Percentiles rank a stretch among this genome's conserved stretches.
These are phyloP conservation scores for Cladosporium velox DNA, from an alignment of 2,329 filamentous ascomycete species.

Conservation along the genomic window DNA sequence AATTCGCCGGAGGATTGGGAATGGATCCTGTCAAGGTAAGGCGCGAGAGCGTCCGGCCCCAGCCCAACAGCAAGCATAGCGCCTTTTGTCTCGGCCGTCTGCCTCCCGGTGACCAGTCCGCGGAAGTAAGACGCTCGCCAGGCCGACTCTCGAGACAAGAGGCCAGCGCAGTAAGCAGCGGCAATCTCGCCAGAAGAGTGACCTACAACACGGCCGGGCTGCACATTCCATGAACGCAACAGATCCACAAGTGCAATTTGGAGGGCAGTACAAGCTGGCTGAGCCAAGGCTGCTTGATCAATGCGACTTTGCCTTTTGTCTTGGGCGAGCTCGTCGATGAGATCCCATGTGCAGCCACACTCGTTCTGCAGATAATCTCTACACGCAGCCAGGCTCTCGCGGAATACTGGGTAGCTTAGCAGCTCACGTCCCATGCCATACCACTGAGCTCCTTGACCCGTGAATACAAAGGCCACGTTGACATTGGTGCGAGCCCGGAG, in stretches of 20 bases:
- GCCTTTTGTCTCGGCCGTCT: slow-evolving; percentile 26
- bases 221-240: slow-evolving; percentile 25
- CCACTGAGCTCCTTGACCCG: slow-evolving; percentile 30
- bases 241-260: slow-evolving; percentile 25
- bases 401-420: slow-evolving; percentile 23
- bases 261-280: slow-evolving; percentile 24
- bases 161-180: slow-evolving; percentile 35
- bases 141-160: slow-evolving; percentile 21
- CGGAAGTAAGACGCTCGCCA: slow-evolving; percentile 27
- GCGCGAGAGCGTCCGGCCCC: slow-evolving; percentile 30
- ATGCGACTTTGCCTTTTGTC: slow-evolving; percentile 11
- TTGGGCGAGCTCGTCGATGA: slow-evolving; percentile 11
- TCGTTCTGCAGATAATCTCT: slow-evolving; percentile 5
- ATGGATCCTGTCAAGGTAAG: slow-evolving; percentile 23
- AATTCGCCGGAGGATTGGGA: not conserved
- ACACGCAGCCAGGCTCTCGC: not conserved
- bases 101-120: slow-evolving; percentile 18
- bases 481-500: not conserved
- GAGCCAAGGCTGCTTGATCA: slow-evolving; percentile 11
- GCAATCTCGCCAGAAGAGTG: slow-evolving; percentile 40
- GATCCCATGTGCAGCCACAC: slow-evolving; percentile 3
- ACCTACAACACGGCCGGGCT: slow-evolving; percentile 32
- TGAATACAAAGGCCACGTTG: slow-evolving; percentile 22
- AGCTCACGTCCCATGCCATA: slow-evolving; percentile 29
- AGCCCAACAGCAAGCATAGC: slow-evolving; percentile 40